Percentiles rank a stretch among this genome's conserved stretches.
Conservation (phyloP, 495 filamentous ascomycete genomes). For the Daldinia decipiens region DNA sequence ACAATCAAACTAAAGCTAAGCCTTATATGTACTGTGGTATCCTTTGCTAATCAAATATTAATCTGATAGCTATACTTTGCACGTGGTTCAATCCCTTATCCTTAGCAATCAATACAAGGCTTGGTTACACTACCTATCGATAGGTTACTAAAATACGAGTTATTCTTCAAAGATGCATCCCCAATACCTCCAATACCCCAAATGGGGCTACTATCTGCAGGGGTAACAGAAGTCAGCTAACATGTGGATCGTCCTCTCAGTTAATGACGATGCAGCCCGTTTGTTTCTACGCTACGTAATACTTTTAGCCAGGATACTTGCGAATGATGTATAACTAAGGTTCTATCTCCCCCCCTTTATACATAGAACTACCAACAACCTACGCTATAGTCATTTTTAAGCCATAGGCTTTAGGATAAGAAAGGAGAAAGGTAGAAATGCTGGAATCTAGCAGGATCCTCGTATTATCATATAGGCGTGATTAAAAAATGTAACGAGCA, state of each 20-base stretch:
- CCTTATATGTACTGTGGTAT: constrained; percentile 36
- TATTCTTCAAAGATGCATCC: constrained; percentile 4
- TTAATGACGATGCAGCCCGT: neutral
- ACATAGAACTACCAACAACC: no score
- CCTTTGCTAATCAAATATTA: constrained; percentile 28
- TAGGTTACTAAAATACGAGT: constrained; percentile 10
- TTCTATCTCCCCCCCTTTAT: no score
- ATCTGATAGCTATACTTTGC: constrained; percentile 4
- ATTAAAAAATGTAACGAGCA: no score
- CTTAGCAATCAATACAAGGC: constrained; percentile 28
- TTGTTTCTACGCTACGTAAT: neutral
- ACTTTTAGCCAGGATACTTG: no score
- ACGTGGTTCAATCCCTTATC: neutral
- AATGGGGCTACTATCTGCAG: constrained; percentile 11
- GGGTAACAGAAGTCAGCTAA: constrained; percentile 2
- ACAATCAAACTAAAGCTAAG: constrained; percentile 29
- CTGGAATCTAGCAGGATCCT: no score
- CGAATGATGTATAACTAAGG: no score
- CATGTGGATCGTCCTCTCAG: neutral
- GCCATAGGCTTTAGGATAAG: no score
- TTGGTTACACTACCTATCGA: constrained; percentile 7
- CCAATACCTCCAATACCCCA: neutral
- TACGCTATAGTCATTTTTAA: no score
- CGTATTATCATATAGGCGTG: no score
- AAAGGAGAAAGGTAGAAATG: no score